phyloP scores from a whole-genome alignment of 352 stramenopile genomes.

The Phytophthora chlamydospora region DNA sequence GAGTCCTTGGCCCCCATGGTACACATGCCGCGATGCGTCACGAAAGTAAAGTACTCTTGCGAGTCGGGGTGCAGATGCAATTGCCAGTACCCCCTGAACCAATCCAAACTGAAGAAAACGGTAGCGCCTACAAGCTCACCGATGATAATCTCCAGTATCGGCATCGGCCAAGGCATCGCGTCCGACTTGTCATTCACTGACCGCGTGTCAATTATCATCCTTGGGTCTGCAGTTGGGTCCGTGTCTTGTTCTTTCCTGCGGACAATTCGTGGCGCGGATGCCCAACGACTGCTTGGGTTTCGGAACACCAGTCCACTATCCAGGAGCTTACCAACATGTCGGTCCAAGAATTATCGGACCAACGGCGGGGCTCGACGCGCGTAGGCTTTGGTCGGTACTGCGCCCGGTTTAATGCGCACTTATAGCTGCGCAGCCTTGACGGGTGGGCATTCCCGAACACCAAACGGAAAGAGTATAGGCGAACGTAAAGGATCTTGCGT shows the following conservation, averaged over 20 bases:
- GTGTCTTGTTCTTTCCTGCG: slow-evolving; percentile 11
- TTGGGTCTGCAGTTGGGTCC: neutral
- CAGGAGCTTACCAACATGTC: slow-evolving; percentile 4
- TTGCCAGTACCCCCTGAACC: slow-evolving; percentile 10
- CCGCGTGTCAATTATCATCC: too few species aligned
- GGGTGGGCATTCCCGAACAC: slow-evolving; percentile 15
- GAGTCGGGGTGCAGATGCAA: slow-evolving; percentile 21
- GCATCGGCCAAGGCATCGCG: too few species aligned
- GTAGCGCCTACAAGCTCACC: neutral
- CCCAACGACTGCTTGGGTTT: slow-evolving; percentile 16
- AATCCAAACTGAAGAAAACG: slow-evolving; percentile 3
- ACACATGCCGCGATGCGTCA: slow-evolving; percentile 21
- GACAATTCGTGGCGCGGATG: slow-evolving; percentile 8
- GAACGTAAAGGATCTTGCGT: too few species aligned
- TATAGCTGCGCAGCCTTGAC: slow-evolving; percentile 7
- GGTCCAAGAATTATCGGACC: slow-evolving; percentile 8
- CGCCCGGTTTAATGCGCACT: slow-evolving; percentile 10
- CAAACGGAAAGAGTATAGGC: slow-evolving; percentile 1
- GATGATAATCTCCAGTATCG: neutral
- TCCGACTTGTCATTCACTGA: too few species aligned
- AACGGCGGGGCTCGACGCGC: slow-evolving; percentile 4
- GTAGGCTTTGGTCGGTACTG: neutral
- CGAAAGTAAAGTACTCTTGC: slow-evolving; percentile 6
- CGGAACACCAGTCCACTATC: slow-evolving; percentile 3
- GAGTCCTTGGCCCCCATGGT: too few species aligned